Percentiles rank a stretch among this genome's conserved stretches.
These are phyloP conservation scores for Micractinium conductrix DNA, from an alignment of 139 green algal genomes.

Conservation along the genomic window DNA sequence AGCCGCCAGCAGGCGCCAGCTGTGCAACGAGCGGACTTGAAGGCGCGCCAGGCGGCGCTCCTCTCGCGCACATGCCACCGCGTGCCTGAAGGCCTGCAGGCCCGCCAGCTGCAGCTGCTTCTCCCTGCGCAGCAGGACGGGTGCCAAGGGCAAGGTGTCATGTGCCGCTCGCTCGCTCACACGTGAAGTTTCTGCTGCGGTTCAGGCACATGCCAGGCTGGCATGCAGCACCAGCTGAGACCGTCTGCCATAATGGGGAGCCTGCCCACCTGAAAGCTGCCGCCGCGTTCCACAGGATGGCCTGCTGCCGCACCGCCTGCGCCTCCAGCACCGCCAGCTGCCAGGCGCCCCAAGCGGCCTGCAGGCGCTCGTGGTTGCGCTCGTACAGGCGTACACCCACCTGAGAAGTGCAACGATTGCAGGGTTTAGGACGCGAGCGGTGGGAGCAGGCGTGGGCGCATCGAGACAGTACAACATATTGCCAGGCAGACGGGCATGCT, in stretches of 20 bases:
- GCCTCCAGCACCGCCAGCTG: constrained; percentile 27
- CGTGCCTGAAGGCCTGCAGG: constrained; percentile 15
- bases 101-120: constrained; percentile 18
- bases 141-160: no score
- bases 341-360: constrained; percentile 19
- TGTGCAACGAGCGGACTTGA: neutral
- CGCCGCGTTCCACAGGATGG: constrained; percentile 31
- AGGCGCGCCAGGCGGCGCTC: neutral
- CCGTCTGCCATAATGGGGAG: no score
- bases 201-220: neutral
- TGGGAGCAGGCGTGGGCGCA: no score
- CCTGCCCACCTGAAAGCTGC: neutral
- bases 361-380: constrained; percentile 21
- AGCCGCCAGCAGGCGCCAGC: constrained; percentile 19
- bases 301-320: constrained; percentile 28
- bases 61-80: neutral
- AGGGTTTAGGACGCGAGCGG: no score
- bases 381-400: constrained; percentile 32
- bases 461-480: no score
- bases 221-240: no score
- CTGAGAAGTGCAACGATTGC: neutral
- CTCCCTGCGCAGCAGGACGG: neutral
- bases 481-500: no score
- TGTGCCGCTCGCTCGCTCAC: no score
- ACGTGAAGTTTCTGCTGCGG: no score